These are phyloP conservation scores for Wickerhamomyces silvicola DNA, from an alignment of 805 yeast species.

Conservation along the genomic window DNA sequence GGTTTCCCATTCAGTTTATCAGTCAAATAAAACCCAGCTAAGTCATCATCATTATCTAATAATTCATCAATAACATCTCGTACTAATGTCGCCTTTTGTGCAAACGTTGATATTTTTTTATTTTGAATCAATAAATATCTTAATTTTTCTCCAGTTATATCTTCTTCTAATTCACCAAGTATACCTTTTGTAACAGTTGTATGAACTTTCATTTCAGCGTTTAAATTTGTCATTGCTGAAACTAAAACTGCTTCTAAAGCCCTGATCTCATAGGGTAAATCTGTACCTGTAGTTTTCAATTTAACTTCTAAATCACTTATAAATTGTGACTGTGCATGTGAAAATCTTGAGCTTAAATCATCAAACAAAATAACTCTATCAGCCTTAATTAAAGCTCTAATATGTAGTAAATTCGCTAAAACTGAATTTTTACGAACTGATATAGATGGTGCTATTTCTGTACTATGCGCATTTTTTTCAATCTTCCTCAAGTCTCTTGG, in stretches of 20 bases:
- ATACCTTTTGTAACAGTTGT: slow-evolving; percentile 69
- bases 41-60: slow-evolving; percentile 80
- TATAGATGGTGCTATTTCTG: slow-evolving; percentile 78
- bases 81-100: slow-evolving; percentile 75
- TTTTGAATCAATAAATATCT: slow-evolving; percentile 76
- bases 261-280: slow-evolving; percentile 80
- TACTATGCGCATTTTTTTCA: slow-evolving; percentile 49
- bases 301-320: slow-evolving; percentile 75
- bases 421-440: slow-evolving; percentile 69
- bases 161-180: slow-evolving; percentile 69
- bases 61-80: slow-evolving; percentile 81
- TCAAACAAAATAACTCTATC: slow-evolving; percentile 75
- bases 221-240: slow-evolving; percentile 69
- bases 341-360: slow-evolving; percentile 52
- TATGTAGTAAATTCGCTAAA: slow-evolving; percentile 67
- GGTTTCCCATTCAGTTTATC: slow-evolving; percentile 44
- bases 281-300: slow-evolving; percentile 37
- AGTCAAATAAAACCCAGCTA: slow-evolving; percentile 74
- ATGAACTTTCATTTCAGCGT: slow-evolving; percentile 83
- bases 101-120: slow-evolving; percentile 76
- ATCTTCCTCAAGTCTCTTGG: slow-evolving; percentile 90
- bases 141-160: slow-evolving; percentile 73
- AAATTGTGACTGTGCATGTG: slow-evolving; percentile 66
- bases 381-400: slow-evolving; percentile 68
- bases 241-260: slow-evolving; percentile 86